phyloP scores from a whole-genome alignment of 1,139 yeast species.

The Saccharomyces pastorianus region DNA sequence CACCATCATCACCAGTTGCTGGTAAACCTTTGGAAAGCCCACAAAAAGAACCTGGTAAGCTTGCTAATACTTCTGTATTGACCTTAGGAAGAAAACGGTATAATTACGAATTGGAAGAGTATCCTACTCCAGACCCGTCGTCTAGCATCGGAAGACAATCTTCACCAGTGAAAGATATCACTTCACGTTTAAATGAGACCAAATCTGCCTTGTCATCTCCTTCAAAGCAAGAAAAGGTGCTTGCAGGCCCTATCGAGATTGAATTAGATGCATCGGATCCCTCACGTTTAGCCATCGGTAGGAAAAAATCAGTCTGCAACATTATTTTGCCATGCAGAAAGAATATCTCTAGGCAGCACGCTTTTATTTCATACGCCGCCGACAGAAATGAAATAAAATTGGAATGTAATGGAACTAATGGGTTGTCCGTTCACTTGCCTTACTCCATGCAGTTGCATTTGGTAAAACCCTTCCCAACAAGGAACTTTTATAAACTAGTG shows the following conservation, averaged over 20 bases:
- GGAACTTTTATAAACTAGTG: slow-evolving; percentile 13
- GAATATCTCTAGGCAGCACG: slow-evolving; percentile 30
- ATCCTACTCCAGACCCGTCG: slow-evolving; percentile 51
- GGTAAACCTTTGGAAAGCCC: neutral
- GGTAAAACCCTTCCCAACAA: slow-evolving; percentile 10
- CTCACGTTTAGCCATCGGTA: slow-evolving; percentile 24
- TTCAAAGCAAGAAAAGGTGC: neutral
- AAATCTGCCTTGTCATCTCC: slow-evolving; percentile 9
- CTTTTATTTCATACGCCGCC: slow-evolving; percentile 27
- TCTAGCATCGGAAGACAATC: slow-evolving; percentile 44
- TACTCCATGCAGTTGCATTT: slow-evolving; percentile 20
- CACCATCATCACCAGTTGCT: slow-evolving; percentile 9
- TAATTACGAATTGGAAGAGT: slow-evolving; percentile 9
- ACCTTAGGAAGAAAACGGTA: slow-evolving; percentile 1
- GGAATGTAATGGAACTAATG: slow-evolving; percentile 34
- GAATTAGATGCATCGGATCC: slow-evolving; percentile 15
- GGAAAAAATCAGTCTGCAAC: slow-evolving; percentile 27
- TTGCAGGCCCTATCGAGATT: slow-evolving; percentile 7
- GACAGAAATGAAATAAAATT: slow-evolving; percentile 27
- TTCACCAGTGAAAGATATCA: slow-evolving; percentile 25
- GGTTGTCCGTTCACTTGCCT: slow-evolving; percentile 30
- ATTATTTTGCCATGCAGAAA: slow-evolving; percentile 26
- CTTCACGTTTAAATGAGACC: slow-evolving; percentile 7
- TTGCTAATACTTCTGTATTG: neutral
- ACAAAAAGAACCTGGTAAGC: neutral